phyloP scores from a whole-genome alignment of 2,329 filamentous ascomycete species.

The Dothideomycetes sp. region DNA sequence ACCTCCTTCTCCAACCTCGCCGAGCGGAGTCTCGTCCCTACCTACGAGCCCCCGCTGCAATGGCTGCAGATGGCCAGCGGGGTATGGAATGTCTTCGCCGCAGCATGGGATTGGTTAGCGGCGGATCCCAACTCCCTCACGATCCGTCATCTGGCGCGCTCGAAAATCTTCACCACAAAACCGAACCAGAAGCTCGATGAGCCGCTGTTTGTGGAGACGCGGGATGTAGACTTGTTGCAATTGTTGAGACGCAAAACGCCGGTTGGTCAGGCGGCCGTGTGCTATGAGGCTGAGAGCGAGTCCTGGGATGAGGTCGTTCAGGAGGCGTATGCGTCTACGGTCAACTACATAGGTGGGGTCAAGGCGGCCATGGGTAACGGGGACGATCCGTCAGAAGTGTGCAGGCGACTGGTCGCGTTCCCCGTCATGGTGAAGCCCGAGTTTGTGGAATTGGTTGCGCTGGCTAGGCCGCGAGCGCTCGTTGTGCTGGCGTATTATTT shows the following conservation, averaged over 20 bases:
- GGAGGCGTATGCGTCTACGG: constrained; percentile 17
- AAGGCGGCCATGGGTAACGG: constrained; percentile 13
- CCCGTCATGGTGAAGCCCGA: constrained; percentile 19
- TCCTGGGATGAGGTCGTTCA: constrained; percentile 12
- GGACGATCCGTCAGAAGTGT: constrained; percentile 16
- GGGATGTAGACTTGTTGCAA: no score
- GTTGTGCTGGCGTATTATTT: constrained; percentile 24
- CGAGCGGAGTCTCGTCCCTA: constrained; percentile 13
- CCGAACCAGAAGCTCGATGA: background rate
- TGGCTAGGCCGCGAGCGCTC: constrained; percentile 21
- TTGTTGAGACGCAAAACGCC: constrained; percentile 13
- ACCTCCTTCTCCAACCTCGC: constrained; percentile 18
- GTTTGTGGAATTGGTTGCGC: constrained; percentile 21
- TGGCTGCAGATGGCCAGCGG: constrained; percentile 21
- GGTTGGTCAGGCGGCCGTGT: constrained; percentile 15
- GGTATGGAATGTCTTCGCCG: constrained; percentile 17
- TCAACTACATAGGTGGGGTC: constrained; percentile 19
- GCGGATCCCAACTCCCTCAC: constrained; percentile 14
- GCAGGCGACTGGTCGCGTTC: constrained; percentile 21
- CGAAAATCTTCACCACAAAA: constrained; percentile 1
- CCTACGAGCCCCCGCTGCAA: constrained; percentile 20
- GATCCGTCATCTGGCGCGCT: constrained; percentile 8
- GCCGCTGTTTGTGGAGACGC: constrained; percentile 1
- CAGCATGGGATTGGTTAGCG: constrained; percentile 15
- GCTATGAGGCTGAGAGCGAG: background rate